Evolutionary conservation across 1,284 basidiomycete genomes (phyloP).

Genomic region (Ceratobasidium sp.): DNA sequence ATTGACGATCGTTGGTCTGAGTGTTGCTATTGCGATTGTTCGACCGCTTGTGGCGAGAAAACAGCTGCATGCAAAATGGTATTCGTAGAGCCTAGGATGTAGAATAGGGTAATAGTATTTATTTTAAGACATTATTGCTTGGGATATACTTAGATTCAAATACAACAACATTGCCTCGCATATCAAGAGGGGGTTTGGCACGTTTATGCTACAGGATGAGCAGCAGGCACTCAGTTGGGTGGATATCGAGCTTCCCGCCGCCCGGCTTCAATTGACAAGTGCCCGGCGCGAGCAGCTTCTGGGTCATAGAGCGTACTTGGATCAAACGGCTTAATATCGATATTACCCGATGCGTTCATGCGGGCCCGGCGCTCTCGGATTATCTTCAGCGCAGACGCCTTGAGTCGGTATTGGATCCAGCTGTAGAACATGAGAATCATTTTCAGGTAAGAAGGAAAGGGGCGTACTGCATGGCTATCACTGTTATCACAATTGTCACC

Average conservation of each 20-base stretch:
- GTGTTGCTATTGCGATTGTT: conserved; percentile 75
- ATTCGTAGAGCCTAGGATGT: conserved; percentile 45
- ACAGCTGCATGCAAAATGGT: conserved; percentile 72
- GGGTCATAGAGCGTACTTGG: conserved; percentile 11
- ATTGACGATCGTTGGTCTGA: conserved; percentile 78
- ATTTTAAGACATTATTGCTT: too few relatives aligned
- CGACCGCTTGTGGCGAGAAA: conserved; percentile 77
- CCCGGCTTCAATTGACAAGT: neutral
- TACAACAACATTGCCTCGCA: too few relatives aligned
- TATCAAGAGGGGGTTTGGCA: too few relatives aligned
- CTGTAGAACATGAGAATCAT: neutral
- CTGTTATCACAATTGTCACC: conserved; percentile 13
- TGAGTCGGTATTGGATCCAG: conserved; percentile 10
- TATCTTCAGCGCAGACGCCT: neutral
- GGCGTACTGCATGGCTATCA: conserved; percentile 3
- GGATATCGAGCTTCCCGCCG: too few relatives aligned
- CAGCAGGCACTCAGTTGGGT: too few relatives aligned
- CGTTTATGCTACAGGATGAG: too few relatives aligned
- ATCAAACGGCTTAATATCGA: conserved; percentile 20
- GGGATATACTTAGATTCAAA: too few relatives aligned
- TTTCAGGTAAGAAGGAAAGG: neutral
- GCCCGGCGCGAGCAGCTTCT: neutral
- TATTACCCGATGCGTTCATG: neutral
- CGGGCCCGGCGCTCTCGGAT: conserved; percentile 35
- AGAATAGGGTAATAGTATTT: neutral